A percentile compares a stretch with the other conserved stretches of the same genome.
Conservation (phyloP, 352 stramenopile genomes). For the Phytophthora cactorum region DNA sequence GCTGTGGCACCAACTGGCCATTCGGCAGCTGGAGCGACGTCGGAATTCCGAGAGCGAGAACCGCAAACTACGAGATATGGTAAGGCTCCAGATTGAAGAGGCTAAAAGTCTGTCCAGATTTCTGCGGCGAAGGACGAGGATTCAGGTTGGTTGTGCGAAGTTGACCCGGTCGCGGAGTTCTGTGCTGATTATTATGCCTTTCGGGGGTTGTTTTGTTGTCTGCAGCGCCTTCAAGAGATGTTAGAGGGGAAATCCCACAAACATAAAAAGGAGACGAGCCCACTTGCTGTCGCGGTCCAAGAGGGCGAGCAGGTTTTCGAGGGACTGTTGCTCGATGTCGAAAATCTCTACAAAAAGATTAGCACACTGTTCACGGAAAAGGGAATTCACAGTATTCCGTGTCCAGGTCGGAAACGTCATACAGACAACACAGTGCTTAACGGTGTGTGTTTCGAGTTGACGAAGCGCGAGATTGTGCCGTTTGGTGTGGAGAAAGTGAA, state of each 20-base stretch:
- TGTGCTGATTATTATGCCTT: not conserved
- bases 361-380: not conserved
- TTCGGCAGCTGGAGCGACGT: constrained; percentile 2
- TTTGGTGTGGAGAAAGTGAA: not conserved
- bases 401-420: not conserved
- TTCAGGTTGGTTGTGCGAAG: constrained; percentile 1
- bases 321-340: not conserved
- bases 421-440: constrained; percentile 2
- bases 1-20: constrained; percentile 7
- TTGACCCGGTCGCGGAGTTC: not conserved
- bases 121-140: constrained; percentile 11
- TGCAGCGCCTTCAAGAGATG: not conserved
- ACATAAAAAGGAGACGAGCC: not conserved
- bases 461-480: not conserved
- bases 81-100: constrained; percentile 9
- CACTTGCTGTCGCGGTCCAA: not conserved
- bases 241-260: not conserved
- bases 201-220: not conserved
- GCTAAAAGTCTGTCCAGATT: constrained; percentile 10
- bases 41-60: constrained; percentile 12
- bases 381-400: constrained; percentile 1
- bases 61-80: constrained; percentile 15
- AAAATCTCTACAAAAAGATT: not conserved
- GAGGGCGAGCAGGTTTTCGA: not conserved
- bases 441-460: constrained; percentile 7